Evolutionary conservation across 2,329 filamentous ascomycete species (phyloP), one percentile per base, ranked within the genome.

Genomic region (Coniochaeta ligniaria): DNA sequence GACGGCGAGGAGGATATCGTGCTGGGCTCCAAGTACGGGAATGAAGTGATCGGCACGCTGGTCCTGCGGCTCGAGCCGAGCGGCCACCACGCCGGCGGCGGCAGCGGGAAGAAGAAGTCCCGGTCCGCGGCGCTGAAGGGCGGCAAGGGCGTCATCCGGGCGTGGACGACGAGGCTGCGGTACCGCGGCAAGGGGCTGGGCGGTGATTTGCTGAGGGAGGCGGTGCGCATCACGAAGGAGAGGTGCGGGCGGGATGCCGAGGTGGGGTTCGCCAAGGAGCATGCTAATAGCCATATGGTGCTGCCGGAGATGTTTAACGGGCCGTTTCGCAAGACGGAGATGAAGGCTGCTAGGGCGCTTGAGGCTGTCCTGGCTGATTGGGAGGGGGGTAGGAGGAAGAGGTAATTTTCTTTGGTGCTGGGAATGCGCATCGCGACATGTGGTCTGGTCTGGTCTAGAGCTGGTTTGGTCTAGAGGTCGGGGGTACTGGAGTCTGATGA

Each of bases 121-220:
- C 8, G 28, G 60, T 28, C 35, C 14, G 31, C 16, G 61, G 61
- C 41, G 28, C 36, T 60, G 63, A 77, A 77, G 65, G 84, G 86
- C 38, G 88, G 88, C 59, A 83, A 82, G 63, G 90, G 87, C 9
- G 78, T 92, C 56, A 87, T 96, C 61, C 84, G 90, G 31, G 92
- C 90, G 1, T 96, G 92, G 92, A 94, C 91, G 1, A 90, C 92
- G 1, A 81, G 81, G 69, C 75, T 86, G 58, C 79, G 80, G 66
- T 92, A 91, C 72, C 82, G 92, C 28, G 79, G 83, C 35, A 84
- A 85, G 63, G 91, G 92, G 0, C 78, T 96, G 26, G 92, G 92
- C 2, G 80, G 78, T 45, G 87, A 86, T 35, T 74, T 96, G 67
- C 78, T 96, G 56, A 83, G 88, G 66, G 88, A 90, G 66, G 91